Conservation (phyloP, 2,329 filamentous ascomycete species). For the Fusarium buxicola region DNA sequence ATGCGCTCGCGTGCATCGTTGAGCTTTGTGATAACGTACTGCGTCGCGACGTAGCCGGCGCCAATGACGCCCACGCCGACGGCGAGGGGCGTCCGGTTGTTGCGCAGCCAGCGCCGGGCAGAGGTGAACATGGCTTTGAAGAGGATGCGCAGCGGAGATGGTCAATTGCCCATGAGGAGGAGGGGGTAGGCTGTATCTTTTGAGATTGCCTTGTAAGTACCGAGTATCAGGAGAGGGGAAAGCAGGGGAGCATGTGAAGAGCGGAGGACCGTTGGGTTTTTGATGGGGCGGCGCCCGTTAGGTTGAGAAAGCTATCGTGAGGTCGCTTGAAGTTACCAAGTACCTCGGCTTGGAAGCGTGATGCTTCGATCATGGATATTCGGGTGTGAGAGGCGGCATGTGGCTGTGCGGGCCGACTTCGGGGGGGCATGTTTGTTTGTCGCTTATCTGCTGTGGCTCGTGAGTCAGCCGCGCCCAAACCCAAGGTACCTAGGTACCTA, state of each 20-base stretch:
- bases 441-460: neutral
- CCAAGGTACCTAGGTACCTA: no score
- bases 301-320: constrained; percentile 9
- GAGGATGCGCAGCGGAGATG: constrained; percentile 9
- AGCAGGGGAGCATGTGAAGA: constrained; percentile 23
- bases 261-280: constrained; percentile 16
- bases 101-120: constrained; percentile 89
- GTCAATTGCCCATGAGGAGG: constrained; percentile 35
- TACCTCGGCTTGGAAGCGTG: constrained; percentile 16
- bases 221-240: constrained; percentile 4
- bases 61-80: constrained; percentile 89
- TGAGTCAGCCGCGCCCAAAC: no score
- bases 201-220: constrained; percentile 1
- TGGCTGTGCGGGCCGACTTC: constrained; percentile 4
- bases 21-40: constrained; percentile 93
- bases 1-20: constrained; percentile 95
- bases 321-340: neutral
- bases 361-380: constrained; percentile 9
- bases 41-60: constrained; percentile 89
- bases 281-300: constrained; percentile 14
- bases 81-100: constrained; percentile 90
- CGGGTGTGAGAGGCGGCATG: constrained; percentile 3
- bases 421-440: neutral
- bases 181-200: constrained; percentile 9
- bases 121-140: constrained; percentile 68